Conservation (phyloP, 148 eudicot genomes). For the Euryodendron excelsum region DNA sequence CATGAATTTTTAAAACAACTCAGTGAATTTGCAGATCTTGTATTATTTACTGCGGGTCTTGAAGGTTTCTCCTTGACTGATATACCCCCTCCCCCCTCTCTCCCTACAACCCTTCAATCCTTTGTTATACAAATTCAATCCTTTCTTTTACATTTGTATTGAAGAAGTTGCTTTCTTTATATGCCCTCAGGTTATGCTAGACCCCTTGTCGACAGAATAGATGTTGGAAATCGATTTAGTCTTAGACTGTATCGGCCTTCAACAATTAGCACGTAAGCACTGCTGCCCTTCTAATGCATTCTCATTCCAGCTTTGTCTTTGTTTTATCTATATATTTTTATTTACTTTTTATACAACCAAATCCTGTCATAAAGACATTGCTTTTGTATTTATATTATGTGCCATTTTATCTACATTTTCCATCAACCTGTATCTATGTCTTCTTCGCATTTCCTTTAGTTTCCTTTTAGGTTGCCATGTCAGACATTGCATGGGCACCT, state of each 20-base stretch:
- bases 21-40: constrained; percentile 85
- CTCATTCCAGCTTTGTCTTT: background rate
- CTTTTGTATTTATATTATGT: background rate
- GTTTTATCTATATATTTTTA: background rate
- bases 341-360: background rate
- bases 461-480: background rate
- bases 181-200: constrained; percentile 75
- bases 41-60: constrained; percentile 92
- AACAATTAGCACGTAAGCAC: constrained; percentile 77
- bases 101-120: background rate
- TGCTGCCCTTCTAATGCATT: background rate
- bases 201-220: constrained; percentile 90
- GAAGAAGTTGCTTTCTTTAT: background rate
- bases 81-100: constrained; percentile 11
- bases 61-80: constrained; percentile 54
- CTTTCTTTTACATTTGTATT: background rate
- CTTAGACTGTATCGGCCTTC: constrained; percentile 76
- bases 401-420: background rate
- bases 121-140: no score
- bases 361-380: background rate
- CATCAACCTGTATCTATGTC: background rate
- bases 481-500: background rate
- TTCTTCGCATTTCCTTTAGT: background rate
- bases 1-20: constrained; percentile 74
- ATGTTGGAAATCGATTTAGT: constrained; percentile 48